These are phyloP conservation scores for Mucor saturninus DNA, from an alignment of 371 early-diverging fungal species.

Conservation along the genomic window DNA sequence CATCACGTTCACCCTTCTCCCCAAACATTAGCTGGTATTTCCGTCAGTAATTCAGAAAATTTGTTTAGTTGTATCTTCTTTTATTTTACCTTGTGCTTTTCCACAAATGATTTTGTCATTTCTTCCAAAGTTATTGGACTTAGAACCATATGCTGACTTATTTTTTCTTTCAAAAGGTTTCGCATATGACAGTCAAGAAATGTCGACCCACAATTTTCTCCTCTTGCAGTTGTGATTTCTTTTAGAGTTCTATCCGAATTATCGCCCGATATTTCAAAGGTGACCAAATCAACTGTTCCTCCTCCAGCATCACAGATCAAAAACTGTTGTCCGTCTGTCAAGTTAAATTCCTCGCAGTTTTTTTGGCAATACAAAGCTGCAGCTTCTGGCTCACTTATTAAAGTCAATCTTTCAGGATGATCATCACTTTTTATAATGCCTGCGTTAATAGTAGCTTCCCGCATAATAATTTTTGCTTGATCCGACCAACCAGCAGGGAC, in stretches of 20 bases:
- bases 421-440: slow-evolving; percentile 50
- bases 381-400: slow-evolving; percentile 62
- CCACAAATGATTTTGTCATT: slow-evolving; percentile 51
- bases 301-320: slow-evolving; percentile 74
- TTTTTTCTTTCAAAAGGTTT: slow-evolving; percentile 47
- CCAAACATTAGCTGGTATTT: slow-evolving; percentile 57
- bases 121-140: slow-evolving; percentile 51
- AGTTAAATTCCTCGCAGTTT: slow-evolving; percentile 49
- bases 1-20: slow-evolving; percentile 59
- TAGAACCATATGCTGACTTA: slow-evolving; percentile 43
- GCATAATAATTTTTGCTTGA: slow-evolving; percentile 54
- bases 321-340: slow-evolving; percentile 53
- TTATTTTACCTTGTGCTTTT: slow-evolving; percentile 48
- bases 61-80: not conserved
- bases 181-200: slow-evolving; percentile 59
- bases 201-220: slow-evolving; percentile 61
- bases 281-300: slow-evolving; percentile 67
- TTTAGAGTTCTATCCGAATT: slow-evolving; percentile 43
- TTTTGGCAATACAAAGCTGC: slow-evolving; percentile 54
- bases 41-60: not conserved
- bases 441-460: slow-evolving; percentile 50
- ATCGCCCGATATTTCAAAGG: slow-evolving; percentile 50
- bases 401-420: slow-evolving; percentile 51
- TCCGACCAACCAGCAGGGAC: slow-evolving; percentile 60
- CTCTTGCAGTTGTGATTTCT: slow-evolving; percentile 58